These are phyloP conservation scores for Ilex aquifolium DNA, from an alignment of 257 asterid genomes.

Conservation along the genomic window DNA sequence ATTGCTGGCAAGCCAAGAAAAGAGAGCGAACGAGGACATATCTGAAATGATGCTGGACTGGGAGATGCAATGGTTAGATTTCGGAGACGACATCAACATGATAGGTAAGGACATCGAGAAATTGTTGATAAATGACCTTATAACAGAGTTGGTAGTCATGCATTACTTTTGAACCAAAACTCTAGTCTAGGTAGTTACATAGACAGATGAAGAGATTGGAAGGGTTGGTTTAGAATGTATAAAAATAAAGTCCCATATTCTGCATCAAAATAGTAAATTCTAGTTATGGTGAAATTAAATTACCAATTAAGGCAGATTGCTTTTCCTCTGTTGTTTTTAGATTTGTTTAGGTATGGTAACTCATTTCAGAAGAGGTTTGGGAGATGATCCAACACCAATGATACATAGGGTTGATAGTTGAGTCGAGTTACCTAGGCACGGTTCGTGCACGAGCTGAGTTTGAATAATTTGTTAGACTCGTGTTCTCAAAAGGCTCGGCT, in stretches of 20 bases:
- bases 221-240: background rate
- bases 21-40: conserved; percentile 14
- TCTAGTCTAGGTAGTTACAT: background rate
- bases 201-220: background rate
- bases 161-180: conserved; percentile 15
- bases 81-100: conserved; percentile 34
- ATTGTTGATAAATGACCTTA: conserved; percentile 58
- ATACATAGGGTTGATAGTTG: no score
- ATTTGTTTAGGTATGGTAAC: no score
- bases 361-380: no score
- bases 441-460: no score
- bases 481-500: no score
- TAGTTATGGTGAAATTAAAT: background rate
- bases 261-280: background rate
- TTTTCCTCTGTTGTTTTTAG: no score
- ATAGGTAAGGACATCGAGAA: conserved; percentile 59
- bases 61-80: conserved; percentile 57
- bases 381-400: no score
- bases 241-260: background rate
- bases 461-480: no score
- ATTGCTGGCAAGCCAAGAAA: conserved; percentile 25
- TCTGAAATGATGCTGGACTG: conserved; percentile 34
- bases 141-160: conserved; percentile 31
- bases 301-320: no score
- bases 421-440: no score